These are phyloP conservation scores for Eucalyptus tenuipes DNA, from an alignment of 345 rosid species.

Conservation along the genomic window DNA sequence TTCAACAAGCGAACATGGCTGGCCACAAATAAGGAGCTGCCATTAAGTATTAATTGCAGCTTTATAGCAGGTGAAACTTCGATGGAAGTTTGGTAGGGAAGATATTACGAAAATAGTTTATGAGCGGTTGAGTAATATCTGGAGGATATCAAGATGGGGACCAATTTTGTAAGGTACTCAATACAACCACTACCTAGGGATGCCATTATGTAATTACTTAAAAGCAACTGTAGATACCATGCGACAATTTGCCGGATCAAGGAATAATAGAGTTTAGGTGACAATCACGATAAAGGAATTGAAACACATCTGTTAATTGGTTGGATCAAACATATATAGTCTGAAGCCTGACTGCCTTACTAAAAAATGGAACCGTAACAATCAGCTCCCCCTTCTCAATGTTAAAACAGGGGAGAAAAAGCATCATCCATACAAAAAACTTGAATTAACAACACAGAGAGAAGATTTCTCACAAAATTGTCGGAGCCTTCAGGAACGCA, in stretches of 20 bases:
- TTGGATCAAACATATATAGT: not conserved
- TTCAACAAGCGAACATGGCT: not conserved
- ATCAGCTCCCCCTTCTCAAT: not conserved
- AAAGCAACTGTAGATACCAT: not conserved
- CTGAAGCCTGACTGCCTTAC: not conserved
- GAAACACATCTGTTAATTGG: not conserved
- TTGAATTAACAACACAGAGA: not conserved
- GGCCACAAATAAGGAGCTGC: not conserved
- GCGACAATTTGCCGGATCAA: not conserved
- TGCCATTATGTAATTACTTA: not conserved
- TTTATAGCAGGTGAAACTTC: not conserved
- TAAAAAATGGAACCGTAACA: not conserved
- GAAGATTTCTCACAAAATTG: constrained; percentile 56
- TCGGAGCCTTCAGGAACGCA: constrained; percentile 79
- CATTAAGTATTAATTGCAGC: not conserved
- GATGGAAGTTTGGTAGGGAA: not conserved
- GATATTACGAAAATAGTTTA: not conserved
- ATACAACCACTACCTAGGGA: not conserved
- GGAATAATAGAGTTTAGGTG: not conserved
- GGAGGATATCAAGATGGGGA: not conserved
- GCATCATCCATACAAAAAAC: not conserved
- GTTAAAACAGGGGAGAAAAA: not conserved
- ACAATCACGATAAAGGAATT: not conserved
- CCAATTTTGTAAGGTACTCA: not conserved
- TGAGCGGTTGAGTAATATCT: not conserved